Percentiles rank a stretch among this genome's conserved stretches.
phyloP scores from a whole-genome alignment of 164 flowering plant species.

The Hamamelis virginiana region DNA sequence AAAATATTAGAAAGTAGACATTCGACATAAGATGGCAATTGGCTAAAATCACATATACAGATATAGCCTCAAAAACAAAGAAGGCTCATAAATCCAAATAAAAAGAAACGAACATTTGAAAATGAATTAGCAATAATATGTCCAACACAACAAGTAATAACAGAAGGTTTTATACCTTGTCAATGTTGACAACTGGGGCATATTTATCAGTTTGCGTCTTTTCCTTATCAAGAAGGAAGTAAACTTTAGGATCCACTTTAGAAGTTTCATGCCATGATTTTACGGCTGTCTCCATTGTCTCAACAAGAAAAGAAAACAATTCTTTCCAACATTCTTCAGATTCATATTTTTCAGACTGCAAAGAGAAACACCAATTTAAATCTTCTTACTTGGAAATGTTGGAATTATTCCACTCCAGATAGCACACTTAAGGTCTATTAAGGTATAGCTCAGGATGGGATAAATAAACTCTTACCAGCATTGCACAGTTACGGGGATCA shows the following conservation, averaged over 20 bases:
- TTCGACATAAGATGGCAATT: not conserved
- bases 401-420: not conserved
- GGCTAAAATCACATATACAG: not conserved
- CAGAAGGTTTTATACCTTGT: constrained; percentile 53
- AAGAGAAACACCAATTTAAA: constrained; percentile 17
- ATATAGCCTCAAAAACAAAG: not conserved
- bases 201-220: constrained; percentile 81
- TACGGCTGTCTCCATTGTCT: constrained; percentile 78
- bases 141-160: not conserved
- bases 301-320: constrained; percentile 64
- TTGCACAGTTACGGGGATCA: not conserved
- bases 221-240: constrained; percentile 75
- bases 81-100: not conserved
- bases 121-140: not conserved
- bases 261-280: constrained; percentile 86
- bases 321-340: constrained; percentile 57
- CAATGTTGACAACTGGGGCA: constrained; percentile 85
- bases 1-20: not conserved
- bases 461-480: not conserved
- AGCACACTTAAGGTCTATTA: not conserved
- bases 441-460: not conserved
- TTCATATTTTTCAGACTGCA: constrained; percentile 65
- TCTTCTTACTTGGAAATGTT: not conserved
- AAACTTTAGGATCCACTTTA: constrained; percentile 77
- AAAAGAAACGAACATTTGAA: not conserved